These are phyloP conservation scores for Kwoniella pini DNA, from an alignment of 768 basidiomycete genomes.

Conservation along the genomic window DNA sequence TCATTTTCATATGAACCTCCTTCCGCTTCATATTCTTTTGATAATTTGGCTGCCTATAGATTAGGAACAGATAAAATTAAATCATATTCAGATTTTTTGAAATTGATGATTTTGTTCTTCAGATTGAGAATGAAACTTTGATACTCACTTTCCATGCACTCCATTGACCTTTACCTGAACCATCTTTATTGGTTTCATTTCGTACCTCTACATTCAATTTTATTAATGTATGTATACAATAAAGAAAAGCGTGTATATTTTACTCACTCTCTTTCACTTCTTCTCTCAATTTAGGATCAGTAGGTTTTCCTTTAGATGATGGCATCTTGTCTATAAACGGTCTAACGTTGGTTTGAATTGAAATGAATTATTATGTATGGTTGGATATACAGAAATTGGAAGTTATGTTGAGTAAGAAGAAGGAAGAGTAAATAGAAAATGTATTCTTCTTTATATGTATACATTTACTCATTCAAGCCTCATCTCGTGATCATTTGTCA, in stretches of 20 bases:
- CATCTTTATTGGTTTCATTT: slow-evolving; percentile 52
- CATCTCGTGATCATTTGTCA: not conserved
- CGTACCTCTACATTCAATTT: slow-evolving; percentile 35
- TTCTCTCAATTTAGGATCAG: slow-evolving; percentile 49
- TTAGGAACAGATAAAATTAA: not conserved
- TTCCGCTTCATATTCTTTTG: slow-evolving; percentile 51
- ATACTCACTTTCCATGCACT: slow-evolving; percentile 50
- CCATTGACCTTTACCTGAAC: slow-evolving; percentile 51
- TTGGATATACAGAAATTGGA: too few species aligned
- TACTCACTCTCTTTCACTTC: slow-evolving; percentile 49
- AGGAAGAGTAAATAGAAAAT: not conserved
- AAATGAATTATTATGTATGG: not conserved
- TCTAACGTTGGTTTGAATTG: not conserved
- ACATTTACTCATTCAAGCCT: not conserved
- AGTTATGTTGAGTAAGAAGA: not conserved
- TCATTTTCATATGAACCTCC: slow-evolving; percentile 51
- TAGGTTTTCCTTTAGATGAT: slow-evolving; percentile 53
- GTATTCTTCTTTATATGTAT: not conserved
- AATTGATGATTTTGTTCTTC: not conserved
- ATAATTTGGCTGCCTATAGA: slow-evolving; percentile 42
- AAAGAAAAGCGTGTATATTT: not conserved
- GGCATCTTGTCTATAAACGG: slow-evolving; percentile 33
- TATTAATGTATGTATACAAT: too few species aligned
- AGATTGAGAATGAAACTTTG: not conserved
- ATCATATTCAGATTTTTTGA: too few species aligned